Base-by-base conservation (phyloP, 345 rosid genomes). In the Syzygium aqueum region DNA sequence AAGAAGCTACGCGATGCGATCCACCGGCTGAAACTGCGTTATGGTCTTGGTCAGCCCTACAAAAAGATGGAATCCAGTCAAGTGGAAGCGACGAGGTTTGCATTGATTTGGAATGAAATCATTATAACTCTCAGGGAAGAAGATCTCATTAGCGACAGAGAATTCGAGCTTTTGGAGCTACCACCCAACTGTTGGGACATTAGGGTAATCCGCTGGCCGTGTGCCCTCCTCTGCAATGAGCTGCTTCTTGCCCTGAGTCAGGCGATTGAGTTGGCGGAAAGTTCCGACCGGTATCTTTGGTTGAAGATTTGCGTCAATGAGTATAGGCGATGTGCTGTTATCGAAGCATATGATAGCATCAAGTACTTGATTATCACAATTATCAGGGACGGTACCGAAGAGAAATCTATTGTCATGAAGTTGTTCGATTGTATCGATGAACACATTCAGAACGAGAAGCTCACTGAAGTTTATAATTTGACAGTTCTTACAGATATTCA, bases 21-120 rank as follows among this genome's bases (percentile, higher is more conserved):
- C 85, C 98, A 89, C 88, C 91, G 98, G 85, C 86, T 96, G 87
- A 94, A 92, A 91, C 90, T 97, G 87, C 92, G 98, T 40, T 97
- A 96, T 91, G 99, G 98, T 59, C 93, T 97, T 82, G 98, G 99
- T 87, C 95, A 89, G 91, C 93, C 94, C 85, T 92, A 92, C 94
- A 93, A 87, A 85, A 96, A 97, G 90, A 90, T 97, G 4, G 99
- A 96, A 88, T 97, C 98, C 51, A 94, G 89, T 90, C 99, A 94
- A 86, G 98, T 95, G 78, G 97, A 95, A 84, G 96, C 98, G 15
- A 93, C 96, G 19, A 92, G 93, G 92, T 97, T 97, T 92, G 98
- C 99, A 43, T 84, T 95, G 89, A 92, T 97, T 85, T 97, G 99
- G 99, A 97, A 97, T 91, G 98, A 94, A 92, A 94, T 97, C 84